These are phyloP conservation scores for Hamamelis virginiana DNA, from an alignment of 164 flowering plant species.

Conservation along the genomic window DNA sequence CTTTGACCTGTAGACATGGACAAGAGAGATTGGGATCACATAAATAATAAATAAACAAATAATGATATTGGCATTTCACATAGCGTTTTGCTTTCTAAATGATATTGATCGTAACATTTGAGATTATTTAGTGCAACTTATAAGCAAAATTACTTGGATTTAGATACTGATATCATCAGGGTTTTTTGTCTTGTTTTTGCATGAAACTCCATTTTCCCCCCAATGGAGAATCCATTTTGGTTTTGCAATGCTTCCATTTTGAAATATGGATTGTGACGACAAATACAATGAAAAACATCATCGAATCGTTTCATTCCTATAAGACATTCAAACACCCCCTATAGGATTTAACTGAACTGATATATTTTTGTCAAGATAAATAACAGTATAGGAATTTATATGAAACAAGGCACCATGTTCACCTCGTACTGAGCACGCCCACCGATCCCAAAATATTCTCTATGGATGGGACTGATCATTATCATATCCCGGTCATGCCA, in stretches of 20 bases:
- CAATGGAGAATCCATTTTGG: too few species aligned
- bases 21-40: neutral
- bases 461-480: conserved; percentile 32
- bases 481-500: conserved; percentile 52
- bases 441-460: conserved; percentile 53
- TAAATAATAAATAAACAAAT: neutral
- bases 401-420: neutral
- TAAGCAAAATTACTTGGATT: too few species aligned
- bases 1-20: conserved; percentile 48
- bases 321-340: neutral
- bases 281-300: neutral
- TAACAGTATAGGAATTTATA: neutral
- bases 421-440: conserved; percentile 72
- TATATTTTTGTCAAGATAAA: neutral
- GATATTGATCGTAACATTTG: too few species aligned
- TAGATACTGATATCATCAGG: too few species aligned
- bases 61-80: neutral
- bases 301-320: neutral
- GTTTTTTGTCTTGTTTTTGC: too few species aligned
- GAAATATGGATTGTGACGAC: neutral
- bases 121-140: too few species aligned
- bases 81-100: too few species aligned
- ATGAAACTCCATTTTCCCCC: too few species aligned
- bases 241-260: neutral
- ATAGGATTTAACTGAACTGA: too few species aligned